Evolutionary conservation across 2,329 filamentous ascomycete species (phyloP), one percentile per base, ranked within the genome.

Genomic region (Aspergillus sojae): DNA sequence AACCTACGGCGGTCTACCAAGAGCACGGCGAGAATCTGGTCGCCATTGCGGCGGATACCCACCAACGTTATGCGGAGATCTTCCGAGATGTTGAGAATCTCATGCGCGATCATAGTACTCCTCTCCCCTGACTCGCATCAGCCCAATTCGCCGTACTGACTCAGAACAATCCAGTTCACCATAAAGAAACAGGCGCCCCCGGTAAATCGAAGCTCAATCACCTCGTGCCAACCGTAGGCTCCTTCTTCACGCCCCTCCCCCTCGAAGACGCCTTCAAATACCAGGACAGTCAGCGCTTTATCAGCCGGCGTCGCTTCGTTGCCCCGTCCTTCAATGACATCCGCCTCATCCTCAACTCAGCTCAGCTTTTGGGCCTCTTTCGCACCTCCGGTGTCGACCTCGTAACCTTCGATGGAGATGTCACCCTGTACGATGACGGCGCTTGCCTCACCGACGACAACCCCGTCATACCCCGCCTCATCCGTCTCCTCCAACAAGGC

Each of bases 291-390:
- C 89, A 89, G 67, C 89, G 95, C 7, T 91, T 90, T 77, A 99
- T 99, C 72, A 96, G 93, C 32, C 93, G 90, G 1, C 86, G 95
- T 28, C 89, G 95, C 65, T 98, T 97, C 75, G 95, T 99, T 2
- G 91, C 94, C 1, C 95, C 95, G 0, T 96, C 92, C 1, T 99
- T 99, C 85, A 99, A 99, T 80, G 95, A 99, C 75, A 89, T 99
- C 63, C 89, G 95, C 2, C 84, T 97, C 28, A 91, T 96, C 58
- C 87, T 99, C 70, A 99, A 99, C 80, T 95, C 95, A 45, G 94
- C 95, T 21, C 95, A 99, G 79, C 85, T 94, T 64, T 93, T 97
- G 89, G 93, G 92, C 45, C 87, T 98, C n/a, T 90, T 93, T 19
- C 88, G 87, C 28, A 82, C 83, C 52, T 89, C 91, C 26, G 85